These are phyloP conservation scores for Verticillium nubilum DNA, from an alignment of 2,329 filamentous ascomycete species.

Conservation along the genomic window DNA sequence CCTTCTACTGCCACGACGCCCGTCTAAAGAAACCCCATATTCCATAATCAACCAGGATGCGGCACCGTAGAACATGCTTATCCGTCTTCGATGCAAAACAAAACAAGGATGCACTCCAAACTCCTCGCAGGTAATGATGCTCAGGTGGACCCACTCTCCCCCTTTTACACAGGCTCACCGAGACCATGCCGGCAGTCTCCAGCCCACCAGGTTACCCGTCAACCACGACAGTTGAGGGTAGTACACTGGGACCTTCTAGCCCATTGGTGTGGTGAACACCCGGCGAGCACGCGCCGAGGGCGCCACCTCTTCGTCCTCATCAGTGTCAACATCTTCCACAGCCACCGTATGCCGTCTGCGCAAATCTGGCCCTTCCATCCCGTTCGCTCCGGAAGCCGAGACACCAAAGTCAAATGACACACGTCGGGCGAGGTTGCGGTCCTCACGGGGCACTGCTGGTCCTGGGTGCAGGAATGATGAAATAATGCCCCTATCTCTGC, in stretches of 20 bases:
- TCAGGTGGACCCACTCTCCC: neutral
- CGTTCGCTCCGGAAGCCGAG: neutral
- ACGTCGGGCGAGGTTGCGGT: conserved; percentile 4
- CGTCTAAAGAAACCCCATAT: neutral
- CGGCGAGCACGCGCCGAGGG: conserved; percentile 2
- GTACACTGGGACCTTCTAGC: conserved; percentile 1
- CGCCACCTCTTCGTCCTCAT: neutral
- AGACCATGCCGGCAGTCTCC: conserved; percentile 2
- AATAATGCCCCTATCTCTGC: conserved; percentile 36
- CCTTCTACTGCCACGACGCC: neutral
- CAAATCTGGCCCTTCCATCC: conserved; percentile 4
- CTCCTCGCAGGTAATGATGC: neutral
- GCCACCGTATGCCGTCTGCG: conserved; percentile 9
- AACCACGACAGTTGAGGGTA: neutral
- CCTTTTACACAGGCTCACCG: neutral
- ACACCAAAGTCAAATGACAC: conserved; percentile 7
- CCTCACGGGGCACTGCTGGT: conserved; percentile 29
- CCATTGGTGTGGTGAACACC: conserved; percentile 8
- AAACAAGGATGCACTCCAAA: neutral
- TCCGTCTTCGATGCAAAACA: neutral
- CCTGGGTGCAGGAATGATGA: conserved; percentile 43
- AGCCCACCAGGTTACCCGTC: neutral
- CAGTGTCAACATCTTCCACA: conserved; percentile 6
- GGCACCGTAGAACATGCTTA: neutral
- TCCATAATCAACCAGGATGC: neutral